phyloP scores from a whole-genome alignment of 1,284 basidiomycete genomes.

The Coniophora puteana region DNA sequence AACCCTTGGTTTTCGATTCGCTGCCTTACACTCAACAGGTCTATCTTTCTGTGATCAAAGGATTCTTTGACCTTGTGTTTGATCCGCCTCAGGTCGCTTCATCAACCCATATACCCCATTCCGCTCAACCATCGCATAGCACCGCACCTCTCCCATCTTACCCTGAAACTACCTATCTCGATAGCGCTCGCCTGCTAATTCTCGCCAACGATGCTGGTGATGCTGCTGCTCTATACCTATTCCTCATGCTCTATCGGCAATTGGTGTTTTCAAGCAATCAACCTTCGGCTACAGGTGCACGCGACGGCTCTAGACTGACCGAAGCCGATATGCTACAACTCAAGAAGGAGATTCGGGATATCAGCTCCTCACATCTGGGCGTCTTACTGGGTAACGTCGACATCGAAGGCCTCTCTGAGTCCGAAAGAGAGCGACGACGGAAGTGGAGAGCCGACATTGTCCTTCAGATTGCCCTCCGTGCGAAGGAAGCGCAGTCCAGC shows the following conservation, averaged over 20 bases:
- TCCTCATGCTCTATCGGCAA: slow-evolving; percentile 78
- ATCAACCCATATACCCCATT: slow-evolving; percentile 18
- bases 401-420: slow-evolving; percentile 17
- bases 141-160: slow-evolving; percentile 41
- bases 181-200: slow-evolving; percentile 68
- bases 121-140: slow-evolving; percentile 28
- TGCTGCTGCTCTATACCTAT: slow-evolving; percentile 74
- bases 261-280: slow-evolving; percentile 47
- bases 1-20: slow-evolving; percentile 34
- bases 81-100: slow-evolving; percentile 43
- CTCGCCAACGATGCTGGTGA: slow-evolving; percentile 76
- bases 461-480: slow-evolving; percentile 64
- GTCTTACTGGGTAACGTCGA: slow-evolving; percentile 43
- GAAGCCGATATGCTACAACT: slow-evolving; percentile 53
- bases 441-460: slow-evolving; percentile 55
- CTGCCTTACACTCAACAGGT: slow-evolving; percentile 51
- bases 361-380: slow-evolving; percentile 60
- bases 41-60: slow-evolving; percentile 57
- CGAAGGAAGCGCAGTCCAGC: slow-evolving; percentile 37
- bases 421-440: slow-evolving; percentile 41
- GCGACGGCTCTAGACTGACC: slow-evolving; percentile 31
- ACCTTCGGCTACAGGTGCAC: slow-evolving; percentile 17
- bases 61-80: slow-evolving; percentile 71
- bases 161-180: slow-evolving; percentile 86
- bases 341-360: slow-evolving; percentile 76